Evolutionary conservation across 768 basidiomycete genomes (phyloP).

Genomic region (Megacollybia marginata): DNA sequence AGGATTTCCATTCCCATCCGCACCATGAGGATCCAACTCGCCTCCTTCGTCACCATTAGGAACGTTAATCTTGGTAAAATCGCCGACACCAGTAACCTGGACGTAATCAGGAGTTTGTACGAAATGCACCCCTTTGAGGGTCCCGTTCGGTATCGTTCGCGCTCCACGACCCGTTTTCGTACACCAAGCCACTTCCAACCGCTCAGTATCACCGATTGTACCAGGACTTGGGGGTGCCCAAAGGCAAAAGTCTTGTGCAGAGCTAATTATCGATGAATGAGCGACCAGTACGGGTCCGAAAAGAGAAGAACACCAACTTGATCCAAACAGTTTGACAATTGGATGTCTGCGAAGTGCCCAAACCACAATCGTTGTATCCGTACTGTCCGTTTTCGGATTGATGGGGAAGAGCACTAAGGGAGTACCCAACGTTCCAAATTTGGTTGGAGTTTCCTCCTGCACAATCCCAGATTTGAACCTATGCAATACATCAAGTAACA

Average conservation of each 20-base stretch:
- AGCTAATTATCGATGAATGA: constrained; percentile 36
- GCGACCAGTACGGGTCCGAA: not conserved
- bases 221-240: constrained; percentile 19
- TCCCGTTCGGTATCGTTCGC: constrained; percentile 49
- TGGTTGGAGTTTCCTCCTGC: constrained; percentile 8
- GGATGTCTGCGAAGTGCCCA: constrained; percentile 44
- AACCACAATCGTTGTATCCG: constrained; percentile 62
- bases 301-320: constrained; percentile 20
- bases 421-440: constrained; percentile 37
- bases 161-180: constrained; percentile 47
- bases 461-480: constrained; percentile 45
- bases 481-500: constrained; percentile 1
- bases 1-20: constrained; percentile 19
- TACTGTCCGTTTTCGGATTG: constrained; percentile 50
- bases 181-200: constrained; percentile 38
- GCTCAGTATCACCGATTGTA: constrained; percentile 17
- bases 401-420: constrained; percentile 38
- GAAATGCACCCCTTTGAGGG: constrained; percentile 23
- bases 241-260: constrained; percentile 41
- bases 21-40: constrained; percentile 52
- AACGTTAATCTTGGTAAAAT: constrained; percentile 54
- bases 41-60: constrained; percentile 35
- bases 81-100: constrained; percentile 35
- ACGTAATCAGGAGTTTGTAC: constrained; percentile 56
- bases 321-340: constrained; percentile 62